Evolutionary conservation across 1,139 yeast species (phyloP), one percentile per base, ranked within the genome.

Genomic region (Magnusiomyces tetraspermus): DNA sequence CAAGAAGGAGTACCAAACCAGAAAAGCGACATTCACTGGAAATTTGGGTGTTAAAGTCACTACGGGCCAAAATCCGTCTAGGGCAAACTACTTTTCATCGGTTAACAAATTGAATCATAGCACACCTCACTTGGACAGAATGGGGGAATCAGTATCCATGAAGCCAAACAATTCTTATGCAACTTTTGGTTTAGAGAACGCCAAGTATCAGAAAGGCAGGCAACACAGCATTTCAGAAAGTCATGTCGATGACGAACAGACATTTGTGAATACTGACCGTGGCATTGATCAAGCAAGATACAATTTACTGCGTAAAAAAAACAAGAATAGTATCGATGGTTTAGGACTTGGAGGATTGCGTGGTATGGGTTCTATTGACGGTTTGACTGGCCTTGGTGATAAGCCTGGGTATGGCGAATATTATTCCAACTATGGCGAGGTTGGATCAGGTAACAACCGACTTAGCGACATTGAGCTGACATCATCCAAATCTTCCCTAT

Each of bases 1-100:
- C 11, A 31, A 23, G 24, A n/a, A 23, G 19, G 48, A 45, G 24
- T 30, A 45, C 17, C 28, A 45, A 23, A 19, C 21, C n/a, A 17
- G 48, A 10, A 31, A 45, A 13, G 48, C 48, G 3, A 40, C 48
- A 21, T 22, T 45, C 6, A 15, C 15, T 21, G 48, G 48, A 15
- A 31, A 24, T 4, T 4, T 45, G 11, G 38, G 38, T 3, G 30
- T 24, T 2, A 41, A 41, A 23, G 6, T 41, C 15, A 36, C 17
- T 36, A 28, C 33, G 11, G 11, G 11, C 33, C 33, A 11, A 28
- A 28, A 28, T 28, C 6, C 33, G 33, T 6, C 6, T 8, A 28
- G 11, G 11, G 11, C 33, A 28, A 28, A 11, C 11, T 11, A 28
- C 33, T 28, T 28, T 28, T 11, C n/a, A n/a, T n/a, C n/a, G n/a